Conservation (phyloP, 441 rosid species). For the Erysimum cheiri region DNA sequence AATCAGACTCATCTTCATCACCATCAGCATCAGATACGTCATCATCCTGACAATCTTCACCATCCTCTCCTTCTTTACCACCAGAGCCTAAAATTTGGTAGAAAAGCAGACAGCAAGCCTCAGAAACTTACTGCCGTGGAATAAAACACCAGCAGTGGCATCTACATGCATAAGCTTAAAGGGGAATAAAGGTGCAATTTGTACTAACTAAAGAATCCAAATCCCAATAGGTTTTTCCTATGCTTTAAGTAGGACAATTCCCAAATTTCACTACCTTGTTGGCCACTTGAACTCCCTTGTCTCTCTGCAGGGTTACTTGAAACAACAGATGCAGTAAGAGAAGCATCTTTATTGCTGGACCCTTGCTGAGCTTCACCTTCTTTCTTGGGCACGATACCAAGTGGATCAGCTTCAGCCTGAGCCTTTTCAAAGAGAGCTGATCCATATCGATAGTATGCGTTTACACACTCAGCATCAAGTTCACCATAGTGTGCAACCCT, state of each 20-base stretch:
- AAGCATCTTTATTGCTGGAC: conserved; percentile 49
- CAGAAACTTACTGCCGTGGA: neutral
- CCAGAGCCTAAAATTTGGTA: conserved; percentile 46
- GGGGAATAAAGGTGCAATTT: no score
- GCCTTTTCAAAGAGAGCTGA: conserved; percentile 80
- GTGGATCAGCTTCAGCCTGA: conserved; percentile 89
- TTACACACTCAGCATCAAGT: conserved; percentile 68
- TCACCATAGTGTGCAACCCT: conserved; percentile 84
- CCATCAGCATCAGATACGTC: conserved; percentile 53
- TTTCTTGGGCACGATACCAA: conserved; percentile 76
- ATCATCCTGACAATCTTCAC: conserved; percentile 36
- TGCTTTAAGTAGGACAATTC: neutral
- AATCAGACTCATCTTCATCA: conserved; percentile 91
- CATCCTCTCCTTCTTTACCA: conserved; percentile 56
- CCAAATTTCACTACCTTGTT: conserved; percentile 47
- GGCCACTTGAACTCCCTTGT: conserved; percentile 56
- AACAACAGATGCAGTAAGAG: conserved; percentile 50
- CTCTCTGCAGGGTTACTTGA: conserved; percentile 52
- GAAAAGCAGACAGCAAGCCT: conserved; percentile 11
- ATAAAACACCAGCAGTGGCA: no score
- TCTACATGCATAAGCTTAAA: no score
- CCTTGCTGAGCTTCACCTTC: conserved; percentile 49
- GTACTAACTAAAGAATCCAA: no score
- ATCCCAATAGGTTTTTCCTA: no score
- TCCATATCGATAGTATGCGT: conserved; percentile 79